Conservation (phyloP, 2,329 filamentous ascomycete genomes). For the Chalaropsis thielavioides region DNA sequence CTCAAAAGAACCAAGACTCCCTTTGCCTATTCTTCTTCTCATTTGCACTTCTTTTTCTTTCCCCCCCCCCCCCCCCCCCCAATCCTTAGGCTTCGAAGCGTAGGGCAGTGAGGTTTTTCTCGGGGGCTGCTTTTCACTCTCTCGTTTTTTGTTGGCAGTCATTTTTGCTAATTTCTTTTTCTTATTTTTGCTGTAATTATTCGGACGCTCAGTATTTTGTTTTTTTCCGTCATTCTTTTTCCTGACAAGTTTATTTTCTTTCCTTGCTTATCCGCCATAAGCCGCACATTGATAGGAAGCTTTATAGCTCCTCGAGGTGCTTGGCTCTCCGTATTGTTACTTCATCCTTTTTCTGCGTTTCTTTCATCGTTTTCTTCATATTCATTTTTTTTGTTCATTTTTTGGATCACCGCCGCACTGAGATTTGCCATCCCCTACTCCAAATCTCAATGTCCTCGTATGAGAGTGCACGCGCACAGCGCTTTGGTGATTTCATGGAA, state of each 20-base stretch:
- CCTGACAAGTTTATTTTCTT: neutral
- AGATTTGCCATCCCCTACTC: neutral
- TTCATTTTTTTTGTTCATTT: neutral
- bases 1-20: slow-evolving; percentile 10
- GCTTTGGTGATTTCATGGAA: slow-evolving; percentile 23
- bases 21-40: slow-evolving; percentile 5
- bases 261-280: neutral
- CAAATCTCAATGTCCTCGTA: slow-evolving; percentile 3
- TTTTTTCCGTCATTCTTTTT: neutral
- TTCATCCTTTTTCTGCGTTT: slow-evolving; percentile 7
- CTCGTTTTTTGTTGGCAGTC: slow-evolving; percentile 16
- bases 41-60: slow-evolving; percentile 6
- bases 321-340: neutral
- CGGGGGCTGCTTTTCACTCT: slow-evolving; percentile 5
- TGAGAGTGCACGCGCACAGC: slow-evolving; percentile 18
- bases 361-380: neutral
- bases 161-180: slow-evolving; percentile 5
- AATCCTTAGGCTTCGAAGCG: neutral
- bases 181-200: neutral
- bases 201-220: neutral
- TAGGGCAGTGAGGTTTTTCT: slow-evolving; percentile 2
- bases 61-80: neutral
- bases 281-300: neutral
- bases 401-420: neutral
- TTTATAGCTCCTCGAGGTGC: neutral